These are phyloP conservation scores for Psilocybe cyanescens DNA, from an alignment of 768 basidiomycete genomes.

Conservation along the genomic window DNA sequence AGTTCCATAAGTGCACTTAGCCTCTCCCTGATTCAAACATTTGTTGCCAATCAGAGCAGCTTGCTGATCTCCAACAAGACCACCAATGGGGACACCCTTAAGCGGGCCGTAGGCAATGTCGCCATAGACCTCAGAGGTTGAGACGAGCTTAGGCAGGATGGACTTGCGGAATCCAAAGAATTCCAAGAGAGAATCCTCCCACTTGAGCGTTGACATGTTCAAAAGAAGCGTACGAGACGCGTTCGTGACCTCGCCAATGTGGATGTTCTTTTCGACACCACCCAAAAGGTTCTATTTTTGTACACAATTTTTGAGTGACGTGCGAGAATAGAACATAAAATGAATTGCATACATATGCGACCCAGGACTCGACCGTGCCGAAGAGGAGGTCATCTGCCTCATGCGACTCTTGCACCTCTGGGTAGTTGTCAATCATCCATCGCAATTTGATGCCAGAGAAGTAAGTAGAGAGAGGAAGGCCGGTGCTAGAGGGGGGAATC, in stretches of 20 bases:
- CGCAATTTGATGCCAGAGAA: slow-evolving; percentile 96
- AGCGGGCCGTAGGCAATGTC: slow-evolving; percentile 67
- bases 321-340: slow-evolving; percentile 12
- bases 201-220: slow-evolving; percentile 78
- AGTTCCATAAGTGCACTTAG: slow-evolving; percentile 98
- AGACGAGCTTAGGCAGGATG: slow-evolving; percentile 85
- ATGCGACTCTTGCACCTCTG: slow-evolving; percentile 77
- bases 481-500: slow-evolving; percentile 59
- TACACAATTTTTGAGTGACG: slow-evolving; percentile 11
- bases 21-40: slow-evolving; percentile 87
- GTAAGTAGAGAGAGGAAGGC: slow-evolving; percentile 95
- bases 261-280: slow-evolving; percentile 67
- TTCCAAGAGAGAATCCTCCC: slow-evolving; percentile 80
- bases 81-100: slow-evolving; percentile 82
- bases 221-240: slow-evolving; percentile 95
- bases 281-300: slow-evolving; percentile 76
- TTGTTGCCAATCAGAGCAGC: slow-evolving; percentile 97
- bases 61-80: slow-evolving; percentile 98
- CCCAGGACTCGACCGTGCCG: slow-evolving; percentile 98
- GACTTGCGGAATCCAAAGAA: slow-evolving; percentile 85
- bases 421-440: slow-evolving; percentile 94
- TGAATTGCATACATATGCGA: slow-evolving; percentile 73
- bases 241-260: slow-evolving; percentile 93
- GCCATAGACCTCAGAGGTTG: slow-evolving; percentile 93
- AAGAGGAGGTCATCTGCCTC: slow-evolving; percentile 82